Conservation (phyloP, 108 stramenopile genomes). For the Fragilariopsis cylindrus region DNA sequence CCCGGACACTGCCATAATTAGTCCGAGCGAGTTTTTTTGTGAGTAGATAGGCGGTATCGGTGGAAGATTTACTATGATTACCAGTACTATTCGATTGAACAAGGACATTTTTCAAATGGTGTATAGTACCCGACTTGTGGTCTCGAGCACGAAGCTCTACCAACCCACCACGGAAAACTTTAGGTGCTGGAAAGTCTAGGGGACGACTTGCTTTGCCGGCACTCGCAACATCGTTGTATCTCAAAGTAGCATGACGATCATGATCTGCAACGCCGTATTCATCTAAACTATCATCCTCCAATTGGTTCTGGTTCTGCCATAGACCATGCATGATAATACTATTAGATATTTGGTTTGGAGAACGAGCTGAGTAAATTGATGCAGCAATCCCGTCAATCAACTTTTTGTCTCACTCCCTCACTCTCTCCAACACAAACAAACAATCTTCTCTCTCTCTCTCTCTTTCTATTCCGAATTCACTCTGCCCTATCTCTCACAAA, state of each 20-base stretch:
- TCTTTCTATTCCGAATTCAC: too few species aligned
- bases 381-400: too few species aligned
- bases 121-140: constrained; percentile 48
- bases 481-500: too few species aligned
- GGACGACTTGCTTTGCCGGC: constrained; percentile 58
- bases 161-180: constrained; percentile 44
- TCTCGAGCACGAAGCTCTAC: constrained; percentile 51
- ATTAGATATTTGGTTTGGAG: too few species aligned
- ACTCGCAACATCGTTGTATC: constrained; percentile 41
- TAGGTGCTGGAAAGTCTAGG: constrained; percentile 70
- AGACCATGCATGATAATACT: not conserved
- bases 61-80: constrained; percentile 19
- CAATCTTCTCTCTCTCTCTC: too few species aligned
- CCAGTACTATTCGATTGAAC: constrained; percentile 24
- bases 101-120: constrained; percentile 43
- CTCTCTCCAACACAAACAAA: too few species aligned
- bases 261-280: constrained; percentile 4
- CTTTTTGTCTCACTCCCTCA: too few species aligned
- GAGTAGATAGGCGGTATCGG: constrained; percentile 36
- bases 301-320: not conserved
- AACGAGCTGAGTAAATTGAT: too few species aligned
- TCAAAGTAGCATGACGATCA: constrained; percentile 35
- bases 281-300: not conserved
- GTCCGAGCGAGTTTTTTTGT: constrained; percentile 52
- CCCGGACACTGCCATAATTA: constrained; percentile 64